Conservation (phyloP, 176 grass and related monocot genomes). For the Melocanna baccifera region DNA sequence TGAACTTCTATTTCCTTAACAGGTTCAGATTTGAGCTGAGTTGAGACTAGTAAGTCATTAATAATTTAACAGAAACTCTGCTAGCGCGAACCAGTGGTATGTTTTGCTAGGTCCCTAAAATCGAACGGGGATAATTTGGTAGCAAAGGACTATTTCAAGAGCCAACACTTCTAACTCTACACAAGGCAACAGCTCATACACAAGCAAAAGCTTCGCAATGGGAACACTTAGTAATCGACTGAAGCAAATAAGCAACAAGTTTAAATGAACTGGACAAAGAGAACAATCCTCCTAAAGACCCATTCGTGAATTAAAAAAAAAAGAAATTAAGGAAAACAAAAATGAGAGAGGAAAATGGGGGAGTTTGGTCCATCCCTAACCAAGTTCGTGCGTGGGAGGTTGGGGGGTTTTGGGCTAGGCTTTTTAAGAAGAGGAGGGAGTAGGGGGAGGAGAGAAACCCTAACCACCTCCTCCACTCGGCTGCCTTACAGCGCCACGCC, state of each 20-base stretch:
- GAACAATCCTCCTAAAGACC: background rate
- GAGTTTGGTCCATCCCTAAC: too few relatives aligned
- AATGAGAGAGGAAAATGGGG: too few relatives aligned
- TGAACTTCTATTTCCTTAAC: background rate
- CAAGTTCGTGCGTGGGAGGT: too few relatives aligned
- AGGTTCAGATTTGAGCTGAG: background rate
- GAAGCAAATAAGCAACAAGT: background rate
- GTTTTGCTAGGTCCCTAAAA: background rate
- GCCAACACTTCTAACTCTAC: background rate
- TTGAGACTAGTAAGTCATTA: background rate
- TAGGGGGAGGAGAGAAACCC: too few relatives aligned
- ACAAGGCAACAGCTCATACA: background rate
- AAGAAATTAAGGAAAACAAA: too few relatives aligned
- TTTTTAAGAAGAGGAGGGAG: too few relatives aligned
- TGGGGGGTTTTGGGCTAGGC: too few relatives aligned
- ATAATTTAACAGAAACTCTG: background rate
- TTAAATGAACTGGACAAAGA: background rate
- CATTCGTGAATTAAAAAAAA: too few relatives aligned
- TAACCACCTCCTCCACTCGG: too few relatives aligned
- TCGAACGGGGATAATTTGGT: background rate
- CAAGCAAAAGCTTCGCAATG: too few relatives aligned
- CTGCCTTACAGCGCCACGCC: too few relatives aligned
- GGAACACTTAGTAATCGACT: background rate
- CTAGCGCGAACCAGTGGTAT: background rate
- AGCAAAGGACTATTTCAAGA: background rate